phyloP scores from a whole-genome alignment of 2,329 filamentous ascomycete genomes.

The Fusarium sp. region DNA sequence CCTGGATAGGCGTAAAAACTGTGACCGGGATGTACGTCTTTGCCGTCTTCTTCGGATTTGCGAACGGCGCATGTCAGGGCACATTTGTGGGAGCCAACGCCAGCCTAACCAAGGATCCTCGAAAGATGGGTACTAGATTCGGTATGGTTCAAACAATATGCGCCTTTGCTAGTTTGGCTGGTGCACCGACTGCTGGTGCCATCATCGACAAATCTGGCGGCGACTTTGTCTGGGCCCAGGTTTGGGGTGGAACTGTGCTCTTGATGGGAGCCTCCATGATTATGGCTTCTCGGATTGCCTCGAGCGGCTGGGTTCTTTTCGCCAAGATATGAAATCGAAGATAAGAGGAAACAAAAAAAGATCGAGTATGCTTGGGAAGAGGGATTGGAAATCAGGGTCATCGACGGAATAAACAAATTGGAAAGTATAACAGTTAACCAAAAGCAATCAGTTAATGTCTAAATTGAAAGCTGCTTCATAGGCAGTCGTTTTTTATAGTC shows the following conservation, averaged over 20 bases:
- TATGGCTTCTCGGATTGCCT: slow-evolving; percentile 48
- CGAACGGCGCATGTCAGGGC: slow-evolving; percentile 45
- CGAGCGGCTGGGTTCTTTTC: slow-evolving; percentile 51
- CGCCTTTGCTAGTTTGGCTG: slow-evolving; percentile 56
- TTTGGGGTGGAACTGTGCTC: slow-evolving; percentile 60
- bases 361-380: not conserved
- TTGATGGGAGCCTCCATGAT: slow-evolving; percentile 49
- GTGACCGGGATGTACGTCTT: slow-evolving; percentile 47
- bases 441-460: slow-evolving; percentile 29
- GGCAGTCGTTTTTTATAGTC: not conserved
- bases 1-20: slow-evolving; percentile 46
- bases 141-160: slow-evolving; percentile 58
- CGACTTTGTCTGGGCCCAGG: slow-evolving; percentile 57
- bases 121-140: slow-evolving; percentile 56
- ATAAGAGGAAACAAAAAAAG: not conserved
- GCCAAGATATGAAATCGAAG: slow-evolving; percentile 49
- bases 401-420: not conserved
- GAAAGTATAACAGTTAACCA: not conserved
- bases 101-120: slow-evolving; percentile 54
- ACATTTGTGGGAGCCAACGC: slow-evolving; percentile 53
- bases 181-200: slow-evolving; percentile 52
- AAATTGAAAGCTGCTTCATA: slow-evolving; percentile 6
- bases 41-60: slow-evolving; percentile 46
- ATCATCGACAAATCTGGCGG: slow-evolving; percentile 44
- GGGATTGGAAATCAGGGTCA: not conserved